These are phyloP conservation scores for Halophytophthora polymorphica DNA, from an alignment of 352 stramenopile genomes.

Conservation along the genomic window DNA sequence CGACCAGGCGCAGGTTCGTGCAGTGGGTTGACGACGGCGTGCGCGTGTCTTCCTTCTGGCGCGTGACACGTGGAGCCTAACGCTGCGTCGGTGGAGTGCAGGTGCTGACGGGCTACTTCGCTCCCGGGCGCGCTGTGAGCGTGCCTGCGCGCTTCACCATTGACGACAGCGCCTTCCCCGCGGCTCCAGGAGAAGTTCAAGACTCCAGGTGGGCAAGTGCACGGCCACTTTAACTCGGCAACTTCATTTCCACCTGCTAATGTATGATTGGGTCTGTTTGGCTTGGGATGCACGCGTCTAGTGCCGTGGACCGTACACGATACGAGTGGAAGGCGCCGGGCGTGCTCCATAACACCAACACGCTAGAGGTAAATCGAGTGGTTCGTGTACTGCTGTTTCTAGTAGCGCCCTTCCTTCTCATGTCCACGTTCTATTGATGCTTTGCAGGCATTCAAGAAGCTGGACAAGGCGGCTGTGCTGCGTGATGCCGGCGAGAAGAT, in stretches of 20 bases:
- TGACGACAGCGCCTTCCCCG: constrained; percentile 66
- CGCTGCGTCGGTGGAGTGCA: too few species aligned
- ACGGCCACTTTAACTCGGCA: too few species aligned
- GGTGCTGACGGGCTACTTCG: constrained; percentile 64
- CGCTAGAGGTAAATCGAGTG: constrained; percentile 80
- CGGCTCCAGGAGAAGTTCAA: constrained; percentile 1
- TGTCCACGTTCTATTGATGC: background rate
- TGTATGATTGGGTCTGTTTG: too few species aligned
- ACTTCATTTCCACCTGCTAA: too few species aligned
- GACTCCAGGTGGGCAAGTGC: constrained; percentile 4
- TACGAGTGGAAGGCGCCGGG: constrained; percentile 80
- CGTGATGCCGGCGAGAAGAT: constrained; percentile 35
- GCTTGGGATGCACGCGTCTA: constrained; percentile 9
- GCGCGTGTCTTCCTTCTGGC: background rate
- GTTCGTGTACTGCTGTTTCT: too few species aligned
- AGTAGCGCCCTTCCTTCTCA: too few species aligned
- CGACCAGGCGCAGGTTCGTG: constrained; percentile 55
- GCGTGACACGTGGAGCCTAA: too few species aligned
- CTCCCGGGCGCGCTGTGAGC: constrained; percentile 46
- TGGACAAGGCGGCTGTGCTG: constrained; percentile 81
- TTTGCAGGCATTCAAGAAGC: constrained; percentile 71
- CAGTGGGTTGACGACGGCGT: background rate
- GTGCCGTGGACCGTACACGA: constrained; percentile 44
- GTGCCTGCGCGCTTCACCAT: constrained; percentile 73
- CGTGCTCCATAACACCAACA: constrained; percentile 82